A percentile compares a stretch with the other conserved stretches of the same genome.
These are phyloP conservation scores for Zygoascus sp. DNA, from an alignment of 1,139 yeast genomes.

Conservation along the genomic window DNA sequence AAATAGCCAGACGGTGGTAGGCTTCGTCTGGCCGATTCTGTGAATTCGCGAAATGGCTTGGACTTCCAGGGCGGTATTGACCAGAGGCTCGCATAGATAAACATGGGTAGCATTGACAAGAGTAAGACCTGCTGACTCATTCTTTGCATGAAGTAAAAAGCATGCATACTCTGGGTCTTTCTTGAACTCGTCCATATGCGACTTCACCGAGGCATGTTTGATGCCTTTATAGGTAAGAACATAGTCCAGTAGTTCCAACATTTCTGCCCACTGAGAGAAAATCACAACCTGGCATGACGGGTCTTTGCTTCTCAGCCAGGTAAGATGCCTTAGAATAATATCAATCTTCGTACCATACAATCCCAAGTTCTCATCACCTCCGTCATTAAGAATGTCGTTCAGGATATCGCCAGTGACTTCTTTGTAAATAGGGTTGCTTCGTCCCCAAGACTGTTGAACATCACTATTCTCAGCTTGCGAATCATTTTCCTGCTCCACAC, in stretches of 20 bases:
- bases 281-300: conserved; percentile 72
- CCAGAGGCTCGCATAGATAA: conserved; percentile 82
- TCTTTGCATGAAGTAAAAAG: conserved; percentile 74
- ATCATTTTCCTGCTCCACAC: neutral
- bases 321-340: conserved; percentile 66
- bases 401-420: conserved; percentile 22
- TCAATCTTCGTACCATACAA: conserved; percentile 79
- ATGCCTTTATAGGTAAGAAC: conserved; percentile 63
- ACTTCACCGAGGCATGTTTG: conserved; percentile 37
- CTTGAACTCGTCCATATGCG: conserved; percentile 61
- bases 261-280: conserved; percentile 84
- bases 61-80: conserved; percentile 79
- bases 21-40: conserved; percentile 78
- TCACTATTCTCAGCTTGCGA: neutral
- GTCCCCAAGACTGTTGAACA: neutral
- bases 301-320: conserved; percentile 53
- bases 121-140: conserved; percentile 85
- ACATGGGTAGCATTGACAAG: conserved; percentile 89
- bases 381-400: conserved; percentile 22
- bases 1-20: conserved; percentile 89
- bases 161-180: conserved; percentile 67
- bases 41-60: conserved; percentile 93
- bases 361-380: conserved; percentile 37
- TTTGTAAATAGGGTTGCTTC: conserved; percentile 22
- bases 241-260: conserved; percentile 59